Evolutionary conservation across 169 alveolate genomes (phyloP).

Genomic region (Toxoplasma gondii): DNA sequence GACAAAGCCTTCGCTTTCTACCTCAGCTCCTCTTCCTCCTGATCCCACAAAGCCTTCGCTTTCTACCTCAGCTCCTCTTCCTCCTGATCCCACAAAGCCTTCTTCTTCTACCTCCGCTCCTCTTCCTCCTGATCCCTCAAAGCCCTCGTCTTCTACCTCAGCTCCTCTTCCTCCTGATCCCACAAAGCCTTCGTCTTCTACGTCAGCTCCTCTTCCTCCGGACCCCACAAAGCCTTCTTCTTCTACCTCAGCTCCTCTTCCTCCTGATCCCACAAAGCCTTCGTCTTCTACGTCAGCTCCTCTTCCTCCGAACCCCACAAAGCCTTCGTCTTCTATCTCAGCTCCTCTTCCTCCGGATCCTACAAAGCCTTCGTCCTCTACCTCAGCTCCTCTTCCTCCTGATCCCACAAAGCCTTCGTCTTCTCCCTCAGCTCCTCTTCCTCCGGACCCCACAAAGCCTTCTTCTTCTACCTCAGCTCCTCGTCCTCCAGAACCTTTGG

Average conservation of each 20-base stretch:
- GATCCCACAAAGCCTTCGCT: background rate
- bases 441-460: background rate
- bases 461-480: background rate
- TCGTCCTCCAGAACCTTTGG: background rate
- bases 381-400: background rate
- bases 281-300: background rate
- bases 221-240: background rate
- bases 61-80: background rate
- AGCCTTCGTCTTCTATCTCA: background rate
- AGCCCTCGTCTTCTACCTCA: background rate
- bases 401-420: background rate
- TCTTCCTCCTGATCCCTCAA: constrained; percentile 10
- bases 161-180: background rate
- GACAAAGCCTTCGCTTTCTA: background rate
- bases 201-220: constrained; percentile 9
- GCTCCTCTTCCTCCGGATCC: constrained; percentile 41
- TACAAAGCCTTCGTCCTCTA: background rate
- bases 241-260: background rate
- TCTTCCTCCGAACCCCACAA: background rate
- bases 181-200: background rate
- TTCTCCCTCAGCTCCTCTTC: background rate
- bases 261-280: background rate
- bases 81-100: background rate
- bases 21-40: constrained; percentile 31
- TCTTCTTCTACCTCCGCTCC: background rate